A percentile compares a stretch with the other conserved stretches of the same genome.
phyloP scores from a whole-genome alignment of 2,329 filamentous ascomycete species.

The Fusarium annulatum region DNA sequence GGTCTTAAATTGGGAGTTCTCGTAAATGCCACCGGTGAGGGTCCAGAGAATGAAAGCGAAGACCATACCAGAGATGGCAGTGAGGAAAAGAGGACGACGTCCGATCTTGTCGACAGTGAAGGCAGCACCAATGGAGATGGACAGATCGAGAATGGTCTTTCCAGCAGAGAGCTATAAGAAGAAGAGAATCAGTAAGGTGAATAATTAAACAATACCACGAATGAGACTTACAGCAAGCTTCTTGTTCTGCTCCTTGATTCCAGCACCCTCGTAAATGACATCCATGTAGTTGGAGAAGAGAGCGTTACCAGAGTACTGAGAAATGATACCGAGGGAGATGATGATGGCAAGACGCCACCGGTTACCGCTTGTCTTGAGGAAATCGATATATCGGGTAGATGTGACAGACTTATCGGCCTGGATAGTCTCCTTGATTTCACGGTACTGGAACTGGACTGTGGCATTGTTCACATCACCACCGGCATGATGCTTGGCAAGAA shows the following conservation, averaged over 20 bases:
- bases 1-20: conserved; percentile 51
- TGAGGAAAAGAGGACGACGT: conserved; percentile 65
- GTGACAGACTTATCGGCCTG: conserved; percentile 63
- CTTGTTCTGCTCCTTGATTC: conserved; percentile 66
- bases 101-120: conserved; percentile 62
- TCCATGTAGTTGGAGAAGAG: conserved; percentile 76
- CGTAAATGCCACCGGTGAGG: conserved; percentile 63
- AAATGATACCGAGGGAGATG: conserved; percentile 72
- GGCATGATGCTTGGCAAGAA: conserved; percentile 72
- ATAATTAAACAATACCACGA: not conserved
- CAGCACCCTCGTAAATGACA: conserved; percentile 69
- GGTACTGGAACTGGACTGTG: conserved; percentile 73
- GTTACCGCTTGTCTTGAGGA: conserved; percentile 72
- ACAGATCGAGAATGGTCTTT: conserved; percentile 68
- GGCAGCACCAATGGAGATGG: conserved; percentile 66
- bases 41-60: conserved; percentile 62
- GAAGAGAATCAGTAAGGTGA: not conserved
- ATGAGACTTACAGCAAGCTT: conserved; percentile 61
- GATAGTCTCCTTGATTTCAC: conserved; percentile 74
- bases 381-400: conserved; percentile 67
- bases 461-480: conserved; percentile 68
- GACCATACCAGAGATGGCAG: conserved; percentile 61
- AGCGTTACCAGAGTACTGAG: conserved; percentile 75
- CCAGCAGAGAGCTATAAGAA: conserved; percentile 57
- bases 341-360: conserved; percentile 71